phyloP scores from a whole-genome alignment of 805 yeast genomes.

The Lipomyces oligophaga region DNA sequence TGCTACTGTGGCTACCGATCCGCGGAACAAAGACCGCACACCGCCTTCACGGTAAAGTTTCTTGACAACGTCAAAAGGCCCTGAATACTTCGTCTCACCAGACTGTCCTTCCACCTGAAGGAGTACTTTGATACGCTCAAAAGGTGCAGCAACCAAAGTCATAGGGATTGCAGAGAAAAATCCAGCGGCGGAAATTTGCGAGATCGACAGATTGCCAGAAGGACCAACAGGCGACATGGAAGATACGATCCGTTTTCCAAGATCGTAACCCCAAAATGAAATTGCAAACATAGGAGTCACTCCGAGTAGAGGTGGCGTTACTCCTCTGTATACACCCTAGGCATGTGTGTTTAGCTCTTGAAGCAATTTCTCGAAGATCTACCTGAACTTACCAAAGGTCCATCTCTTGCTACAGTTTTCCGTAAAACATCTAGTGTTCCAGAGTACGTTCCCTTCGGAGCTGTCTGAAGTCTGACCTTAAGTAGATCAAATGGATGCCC shows the following conservation, averaged over 20 bases:
- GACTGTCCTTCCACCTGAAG: constrained; percentile 68
- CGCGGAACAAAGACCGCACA: constrained; percentile 76
- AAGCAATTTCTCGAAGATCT: background rate
- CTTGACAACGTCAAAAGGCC: constrained; percentile 58
- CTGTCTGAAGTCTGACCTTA: constrained; percentile 85
- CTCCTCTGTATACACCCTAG: constrained; percentile 84
- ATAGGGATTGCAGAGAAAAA: constrained; percentile 93
- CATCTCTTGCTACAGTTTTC: constrained; percentile 67
- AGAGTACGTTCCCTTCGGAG: constrained; percentile 53
- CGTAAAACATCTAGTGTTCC: constrained; percentile 65
- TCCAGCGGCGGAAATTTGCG: constrained; percentile 84
- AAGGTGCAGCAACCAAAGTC: constrained; percentile 94
- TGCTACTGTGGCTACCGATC: constrained; percentile 86
- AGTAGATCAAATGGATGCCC: constrained; percentile 88
- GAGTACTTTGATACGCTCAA: constrained; percentile 91
- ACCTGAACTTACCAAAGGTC: constrained; percentile 43
- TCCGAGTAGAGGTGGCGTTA: constrained; percentile 89
- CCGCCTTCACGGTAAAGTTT: constrained; percentile 79
- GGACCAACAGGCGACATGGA: constrained; percentile 37
- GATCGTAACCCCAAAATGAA: constrained; percentile 96
- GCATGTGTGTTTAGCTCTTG: background rate
- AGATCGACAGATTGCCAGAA: constrained; percentile 50
- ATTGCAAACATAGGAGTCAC: constrained; percentile 99
- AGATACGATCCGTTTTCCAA: constrained; percentile 75
- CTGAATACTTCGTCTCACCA: constrained; percentile 39